Conservation (phyloP, 495 filamentous ascomycete genomes). For the Hyaloscypha hepaticicola region DNA sequence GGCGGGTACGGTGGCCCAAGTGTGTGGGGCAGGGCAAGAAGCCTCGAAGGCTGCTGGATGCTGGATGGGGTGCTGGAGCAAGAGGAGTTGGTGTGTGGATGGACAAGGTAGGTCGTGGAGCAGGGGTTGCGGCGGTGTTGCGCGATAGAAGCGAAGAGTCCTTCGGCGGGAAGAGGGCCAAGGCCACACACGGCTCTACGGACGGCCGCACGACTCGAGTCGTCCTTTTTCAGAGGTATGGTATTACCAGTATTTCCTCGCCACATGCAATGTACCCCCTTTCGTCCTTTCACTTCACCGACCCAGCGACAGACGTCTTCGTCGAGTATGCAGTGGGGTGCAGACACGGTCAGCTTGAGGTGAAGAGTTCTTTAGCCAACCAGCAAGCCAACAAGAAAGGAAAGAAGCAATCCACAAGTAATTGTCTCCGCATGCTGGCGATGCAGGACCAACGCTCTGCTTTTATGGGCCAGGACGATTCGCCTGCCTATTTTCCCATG, state of each 20-base stretch:
- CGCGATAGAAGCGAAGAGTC: too few species aligned
- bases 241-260: background rate
- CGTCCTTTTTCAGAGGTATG: background rate
- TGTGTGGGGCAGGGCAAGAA: background rate
- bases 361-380: background rate
- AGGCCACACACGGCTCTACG: background rate
- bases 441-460: background rate
- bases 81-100: background rate
- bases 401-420: slow-evolving; percentile 13
- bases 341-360: background rate
- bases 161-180: too few species aligned
- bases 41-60: background rate
- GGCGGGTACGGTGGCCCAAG: slow-evolving; percentile 27
- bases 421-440: slow-evolving; percentile 2
- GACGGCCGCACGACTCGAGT: background rate
- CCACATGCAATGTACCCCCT: too few species aligned
- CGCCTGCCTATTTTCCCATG: background rate
- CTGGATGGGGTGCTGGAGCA: background rate
- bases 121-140: too few species aligned
- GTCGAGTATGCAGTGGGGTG: background rate
- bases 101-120: background rate
- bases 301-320: too few species aligned
- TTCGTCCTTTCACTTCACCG: too few species aligned
- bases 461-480: background rate
- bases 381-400: background rate